A percentile compares a stretch with the other conserved stretches of the same genome.
Conservation (phyloP, 352 stramenopile genomes). For the Pseudoperonospora humuli region DNA sequence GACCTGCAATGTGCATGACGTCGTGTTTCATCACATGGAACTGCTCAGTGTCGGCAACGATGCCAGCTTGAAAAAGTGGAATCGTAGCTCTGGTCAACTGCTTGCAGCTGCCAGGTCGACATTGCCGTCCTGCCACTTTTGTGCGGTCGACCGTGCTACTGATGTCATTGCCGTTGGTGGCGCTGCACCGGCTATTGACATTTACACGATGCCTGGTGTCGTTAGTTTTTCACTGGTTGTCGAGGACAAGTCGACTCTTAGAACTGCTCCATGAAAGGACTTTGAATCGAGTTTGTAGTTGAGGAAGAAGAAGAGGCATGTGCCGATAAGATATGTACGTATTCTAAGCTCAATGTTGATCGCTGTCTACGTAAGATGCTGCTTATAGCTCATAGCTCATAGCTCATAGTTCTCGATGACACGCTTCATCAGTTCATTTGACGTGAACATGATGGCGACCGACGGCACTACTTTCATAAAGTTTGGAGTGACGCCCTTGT, state of each 20-base stretch:
- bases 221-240: slow-evolving; percentile 74
- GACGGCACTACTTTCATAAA: slow-evolving; percentile 75
- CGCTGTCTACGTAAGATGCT: no score
- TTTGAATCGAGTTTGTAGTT: background rate
- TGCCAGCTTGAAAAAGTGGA: slow-evolving; percentile 61
- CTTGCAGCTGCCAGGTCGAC: slow-evolving; percentile 46
- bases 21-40: slow-evolving; percentile 65
- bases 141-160: slow-evolving; percentile 46
- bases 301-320: no score
- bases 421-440: slow-evolving; percentile 66
- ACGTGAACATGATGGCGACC: slow-evolving; percentile 78
- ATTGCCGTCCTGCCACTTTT: slow-evolving; percentile 58
- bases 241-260: slow-evolving; percentile 19
- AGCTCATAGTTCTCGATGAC: slow-evolving; percentile 20
- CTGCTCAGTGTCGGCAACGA: slow-evolving; percentile 69
- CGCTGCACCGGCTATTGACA: slow-evolving; percentile 47
- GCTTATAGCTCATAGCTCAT: no score
- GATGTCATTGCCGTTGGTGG: slow-evolving; percentile 66
- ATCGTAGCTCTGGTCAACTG: slow-evolving; percentile 55
- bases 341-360: no score
- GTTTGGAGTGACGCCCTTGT: slow-evolving; percentile 61
- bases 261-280: slow-evolving; percentile 1
- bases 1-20: slow-evolving; percentile 51
- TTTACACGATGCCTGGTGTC: slow-evolving; percentile 74
- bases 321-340: no score